Evolutionary conservation across 306 rosid genomes (phyloP), one percentile per base, ranked within the genome.

Genomic region (Fragaria ananassa): DNA sequence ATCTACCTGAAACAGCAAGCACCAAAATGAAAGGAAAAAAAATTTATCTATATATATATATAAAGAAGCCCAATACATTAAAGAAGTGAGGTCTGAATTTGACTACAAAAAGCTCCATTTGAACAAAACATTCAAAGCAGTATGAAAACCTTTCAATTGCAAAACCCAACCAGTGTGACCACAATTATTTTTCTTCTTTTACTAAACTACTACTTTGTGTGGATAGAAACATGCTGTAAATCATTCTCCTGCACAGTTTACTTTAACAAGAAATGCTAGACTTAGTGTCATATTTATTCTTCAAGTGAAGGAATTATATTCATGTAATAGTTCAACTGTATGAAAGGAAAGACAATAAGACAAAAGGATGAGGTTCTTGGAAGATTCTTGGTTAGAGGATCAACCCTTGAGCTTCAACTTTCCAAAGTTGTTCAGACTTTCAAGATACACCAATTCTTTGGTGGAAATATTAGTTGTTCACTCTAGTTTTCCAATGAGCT

Each of bases 1-100:
- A 76, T 95, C 98, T 13, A 87, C 96, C 98, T 95, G 90, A 77
- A 69, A 83, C 37, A 56, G 29, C 46, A 46, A 41, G 49, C 2
- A 37, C 44, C 41, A 15, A 15, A 50, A 50, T 7, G 3, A 53
- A 53, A 5, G 6, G 19, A 51, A 17, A 17, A 14, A 14, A 49
- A 49, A 9, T 10, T 2, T 6, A 44, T 12, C 13, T 65, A 21
- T 1, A 8, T 9, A 44, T 10, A 44, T 10, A 44, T 1, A 65
- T 66, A 57, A 15, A 71, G 74, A 45, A 71, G 70, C 71, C 37
- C 58, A 81, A 72, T 70, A 78, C 54, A 21, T 69, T 57, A 35
- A 71, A 37, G 39, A 71, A 5, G 6, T 68, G 76, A 74, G 82
- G 63, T 75, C 45, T 60, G 39, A 12, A n/a, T 19, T 64, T 37